These are phyloP conservation scores for Bolboschoenoplectus hybrid DNA, from an alignment of 202 grass and related monocot genomes.

Conservation along the genomic window DNA sequence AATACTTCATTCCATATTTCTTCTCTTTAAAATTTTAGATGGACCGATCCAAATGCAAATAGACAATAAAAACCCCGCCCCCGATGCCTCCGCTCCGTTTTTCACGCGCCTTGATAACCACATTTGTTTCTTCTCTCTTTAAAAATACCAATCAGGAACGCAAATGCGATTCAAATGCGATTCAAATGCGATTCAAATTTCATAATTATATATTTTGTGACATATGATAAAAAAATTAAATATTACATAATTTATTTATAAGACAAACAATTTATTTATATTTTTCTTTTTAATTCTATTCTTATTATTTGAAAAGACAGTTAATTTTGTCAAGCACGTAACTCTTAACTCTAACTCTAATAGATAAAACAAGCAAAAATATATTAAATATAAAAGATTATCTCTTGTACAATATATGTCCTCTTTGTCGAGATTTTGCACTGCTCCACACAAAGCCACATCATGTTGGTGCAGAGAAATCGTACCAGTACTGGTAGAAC, in stretches of 20 bases:
- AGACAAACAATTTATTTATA: too few relatives aligned
- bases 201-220: background rate
- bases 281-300: too few relatives aligned
- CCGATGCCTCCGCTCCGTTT: background rate
- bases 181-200: background rate
- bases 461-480: background rate
- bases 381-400: background rate
- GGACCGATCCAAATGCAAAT: conserved; percentile 16
- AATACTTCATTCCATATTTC: too few relatives aligned
- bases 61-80: background rate
- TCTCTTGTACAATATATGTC: background rate
- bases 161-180: background rate
- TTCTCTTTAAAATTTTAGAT: background rate
- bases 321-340: too few relatives aligned
- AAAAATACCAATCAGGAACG: background rate
- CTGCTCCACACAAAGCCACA: background rate
- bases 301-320: too few relatives aligned
- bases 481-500: background rate
- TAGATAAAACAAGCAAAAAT: background rate
- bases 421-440: background rate
- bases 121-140: background rate
- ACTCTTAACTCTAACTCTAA: background rate
- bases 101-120: background rate
- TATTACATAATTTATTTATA: too few relatives aligned
- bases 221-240: background rate